phyloP scores from a whole-genome alignment of 495 filamentous ascomycete species.

The Aspergillus panamensis region DNA sequence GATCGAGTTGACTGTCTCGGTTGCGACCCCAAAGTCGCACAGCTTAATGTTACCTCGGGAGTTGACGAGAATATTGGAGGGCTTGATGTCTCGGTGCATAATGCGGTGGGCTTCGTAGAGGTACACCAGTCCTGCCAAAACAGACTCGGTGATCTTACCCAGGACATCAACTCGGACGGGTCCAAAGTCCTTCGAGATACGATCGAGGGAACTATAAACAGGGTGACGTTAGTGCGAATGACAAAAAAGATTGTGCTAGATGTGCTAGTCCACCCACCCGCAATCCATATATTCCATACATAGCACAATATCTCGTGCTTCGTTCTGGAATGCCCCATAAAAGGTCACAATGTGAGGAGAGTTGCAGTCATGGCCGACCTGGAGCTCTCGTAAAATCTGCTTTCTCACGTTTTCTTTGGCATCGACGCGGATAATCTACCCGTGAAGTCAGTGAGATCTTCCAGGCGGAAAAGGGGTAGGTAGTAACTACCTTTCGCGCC shows the following conservation, averaged over 20 bases:
- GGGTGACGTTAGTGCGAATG: constrained; percentile 2
- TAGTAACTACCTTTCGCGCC: constrained; percentile 80
- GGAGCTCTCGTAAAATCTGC: constrained; percentile 91
- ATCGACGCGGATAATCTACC: constrained; percentile 93
- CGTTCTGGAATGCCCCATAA: constrained; percentile 94
- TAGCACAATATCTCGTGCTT: constrained; percentile 94
- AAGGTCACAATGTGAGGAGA: constrained; percentile 95
- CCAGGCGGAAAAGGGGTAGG: background rate
- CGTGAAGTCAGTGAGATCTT: constrained; percentile 13
- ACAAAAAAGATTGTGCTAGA: background rate
- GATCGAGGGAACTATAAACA: constrained; percentile 75
- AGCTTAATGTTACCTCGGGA: constrained; percentile 92
- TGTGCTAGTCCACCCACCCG: constrained; percentile 59
- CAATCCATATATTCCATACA: constrained; percentile 99
- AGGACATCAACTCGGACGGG: constrained; percentile 96
- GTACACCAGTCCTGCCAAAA: constrained; percentile 90
- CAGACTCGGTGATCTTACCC: constrained; percentile 97
- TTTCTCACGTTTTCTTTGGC: constrained; percentile 94
- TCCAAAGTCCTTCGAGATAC: constrained; percentile 89
- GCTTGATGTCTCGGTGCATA: constrained; percentile 98
- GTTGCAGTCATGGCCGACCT: constrained; percentile 97
- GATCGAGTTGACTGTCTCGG: constrained; percentile 93
- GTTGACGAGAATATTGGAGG: constrained; percentile 94
- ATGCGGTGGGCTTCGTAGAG: constrained; percentile 92
- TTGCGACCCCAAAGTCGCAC: constrained; percentile 96